These are phyloP conservation scores for Exophiala xenobiotica DNA, from an alignment of 2,329 filamentous ascomycete genomes.

Conservation along the genomic window DNA sequence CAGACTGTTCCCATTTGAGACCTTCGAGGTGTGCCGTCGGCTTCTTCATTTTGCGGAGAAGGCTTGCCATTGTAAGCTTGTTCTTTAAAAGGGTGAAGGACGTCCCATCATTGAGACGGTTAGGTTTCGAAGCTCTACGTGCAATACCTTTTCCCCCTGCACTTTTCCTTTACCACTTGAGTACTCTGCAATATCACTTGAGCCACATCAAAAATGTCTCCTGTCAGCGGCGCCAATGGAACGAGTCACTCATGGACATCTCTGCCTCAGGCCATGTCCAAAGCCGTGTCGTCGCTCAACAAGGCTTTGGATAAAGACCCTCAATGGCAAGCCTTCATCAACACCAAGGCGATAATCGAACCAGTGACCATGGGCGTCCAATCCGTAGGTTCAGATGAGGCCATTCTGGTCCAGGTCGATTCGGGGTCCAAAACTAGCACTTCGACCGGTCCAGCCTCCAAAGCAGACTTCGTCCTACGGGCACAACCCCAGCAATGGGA, in stretches of 20 bases:
- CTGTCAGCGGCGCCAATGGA: neutral
- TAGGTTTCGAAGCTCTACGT: no score
- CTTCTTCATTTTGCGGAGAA: no score
- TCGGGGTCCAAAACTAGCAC: slow-evolving; percentile 18
- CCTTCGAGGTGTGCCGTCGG: no score
- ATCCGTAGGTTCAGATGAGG: slow-evolving; percentile 21
- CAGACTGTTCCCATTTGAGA: no score
- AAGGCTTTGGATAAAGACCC: slow-evolving; percentile 24
- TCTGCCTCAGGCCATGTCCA: slow-evolving; percentile 25
- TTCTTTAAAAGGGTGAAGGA: no score
- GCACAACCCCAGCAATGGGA: slow-evolving; percentile 28
- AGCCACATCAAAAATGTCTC: no score
- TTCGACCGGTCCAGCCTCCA: slow-evolving; percentile 18
- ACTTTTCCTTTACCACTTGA: no score
- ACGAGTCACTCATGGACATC: slow-evolving; percentile 21
- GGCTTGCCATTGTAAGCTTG: no score
- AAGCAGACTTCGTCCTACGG: slow-evolving; percentile 24
- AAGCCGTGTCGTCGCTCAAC: slow-evolving; percentile 21
- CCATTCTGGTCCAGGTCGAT: slow-evolving; percentile 23
- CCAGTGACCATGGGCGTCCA: slow-evolving; percentile 27
- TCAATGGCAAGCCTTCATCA: slow-evolving; percentile 27
- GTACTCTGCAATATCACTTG: no score
- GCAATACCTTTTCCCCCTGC: no score
- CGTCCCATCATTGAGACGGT: no score
- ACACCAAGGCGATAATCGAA: slow-evolving; percentile 29